A percentile compares a stretch with the other conserved stretches of the same genome.
These are phyloP conservation scores for Gossypium sturtianum DNA, from an alignment of 345 rosid genomes.

Conservation along the genomic window DNA sequence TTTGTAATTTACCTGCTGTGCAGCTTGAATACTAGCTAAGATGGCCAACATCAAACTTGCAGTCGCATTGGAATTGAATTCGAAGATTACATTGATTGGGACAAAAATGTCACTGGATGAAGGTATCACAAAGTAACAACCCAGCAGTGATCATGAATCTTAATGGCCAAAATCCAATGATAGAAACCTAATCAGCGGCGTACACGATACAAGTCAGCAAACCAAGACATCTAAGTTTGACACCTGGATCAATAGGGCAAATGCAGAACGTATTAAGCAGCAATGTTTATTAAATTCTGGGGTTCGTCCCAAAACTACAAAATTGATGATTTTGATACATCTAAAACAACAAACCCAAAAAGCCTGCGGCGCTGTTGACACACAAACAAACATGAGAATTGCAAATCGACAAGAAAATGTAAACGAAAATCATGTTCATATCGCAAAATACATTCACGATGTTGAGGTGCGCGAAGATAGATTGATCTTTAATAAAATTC, in stretches of 20 bases:
- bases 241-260: background rate
- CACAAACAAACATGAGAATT: background rate
- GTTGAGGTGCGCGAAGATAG: background rate
- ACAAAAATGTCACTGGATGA: background rate
- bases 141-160: conserved; percentile 1
- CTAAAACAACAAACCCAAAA: background rate
- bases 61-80: background rate
- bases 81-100: background rate
- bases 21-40: background rate
- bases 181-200: background rate
- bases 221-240: background rate
- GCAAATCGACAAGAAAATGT: background rate
- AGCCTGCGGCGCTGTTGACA: background rate
- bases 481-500: conserved; percentile 3
- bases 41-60: background rate
- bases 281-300: background rate
- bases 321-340: background rate
- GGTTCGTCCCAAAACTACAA: background rate
- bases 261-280: background rate
- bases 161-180: background rate
- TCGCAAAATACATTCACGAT: background rate
- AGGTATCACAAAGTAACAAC: background rate
- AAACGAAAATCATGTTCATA: background rate
- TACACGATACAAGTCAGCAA: background rate
- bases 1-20: background rate